Percentiles rank a stretch among this genome's conserved stretches.
phyloP scores from a whole-genome alignment of 169 alveolate species.

The Perkinsus marinus region DNA sequence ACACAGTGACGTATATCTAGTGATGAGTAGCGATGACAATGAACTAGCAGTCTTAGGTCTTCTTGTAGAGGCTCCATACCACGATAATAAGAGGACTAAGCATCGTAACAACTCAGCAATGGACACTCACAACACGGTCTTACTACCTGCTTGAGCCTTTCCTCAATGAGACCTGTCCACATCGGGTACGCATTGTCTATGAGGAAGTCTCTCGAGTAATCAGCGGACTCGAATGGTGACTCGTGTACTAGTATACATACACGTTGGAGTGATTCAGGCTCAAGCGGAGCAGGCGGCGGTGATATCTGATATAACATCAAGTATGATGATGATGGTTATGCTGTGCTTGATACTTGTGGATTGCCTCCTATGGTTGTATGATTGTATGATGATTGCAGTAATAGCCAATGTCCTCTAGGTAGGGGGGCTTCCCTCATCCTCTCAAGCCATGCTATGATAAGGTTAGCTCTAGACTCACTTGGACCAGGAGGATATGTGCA shows the following conservation, averaged over 20 bases:
- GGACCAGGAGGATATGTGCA: neutral
- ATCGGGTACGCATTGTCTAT: neutral
- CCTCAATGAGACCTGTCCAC: neutral
- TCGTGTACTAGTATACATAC: neutral
- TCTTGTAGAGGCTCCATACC: neutral
- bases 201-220: neutral
- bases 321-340: neutral
- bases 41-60: neutral
- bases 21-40: neutral
- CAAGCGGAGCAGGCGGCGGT: neutral
- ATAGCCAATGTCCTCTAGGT: neutral
- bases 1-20: neutral
- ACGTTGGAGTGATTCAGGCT: neutral
- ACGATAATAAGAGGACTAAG: too few relatives aligned
- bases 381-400: too few relatives aligned
- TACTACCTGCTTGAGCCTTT: neutral
- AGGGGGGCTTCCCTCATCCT: neutral
- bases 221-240: neutral
- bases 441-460: neutral
- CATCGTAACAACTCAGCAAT: neutral
- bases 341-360: neutral
- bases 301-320: neutral
- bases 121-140: neutral
- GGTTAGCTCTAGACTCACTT: neutral
- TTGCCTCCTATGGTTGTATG: neutral